Evolutionary conservation across 179 eudicot genomes (phyloP).

Genomic region (Amaranthus tricolor): DNA sequence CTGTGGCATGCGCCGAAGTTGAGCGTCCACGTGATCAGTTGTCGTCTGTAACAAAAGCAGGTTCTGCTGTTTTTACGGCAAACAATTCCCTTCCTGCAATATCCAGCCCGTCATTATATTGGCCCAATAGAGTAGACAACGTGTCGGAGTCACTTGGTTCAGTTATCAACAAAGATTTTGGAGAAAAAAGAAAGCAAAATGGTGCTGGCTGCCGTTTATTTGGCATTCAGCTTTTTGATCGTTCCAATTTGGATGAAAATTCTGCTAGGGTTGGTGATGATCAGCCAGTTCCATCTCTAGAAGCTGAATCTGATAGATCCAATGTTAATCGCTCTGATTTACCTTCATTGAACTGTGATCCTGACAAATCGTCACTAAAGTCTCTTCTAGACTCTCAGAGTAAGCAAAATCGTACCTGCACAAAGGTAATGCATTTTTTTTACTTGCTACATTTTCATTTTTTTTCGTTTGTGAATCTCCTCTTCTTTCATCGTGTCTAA

Average conservation of each 20-base stretch:
- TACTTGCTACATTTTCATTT: not conserved
- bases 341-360: conserved; percentile 65
- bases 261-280: conserved; percentile 39
- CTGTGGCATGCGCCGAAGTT: conserved; percentile 44
- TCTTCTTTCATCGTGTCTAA: not conserved
- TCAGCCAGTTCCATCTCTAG: conserved; percentile 47
- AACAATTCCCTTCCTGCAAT: conserved; percentile 38
- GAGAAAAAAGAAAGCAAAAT: conserved; percentile 53
- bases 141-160: conserved; percentile 51
- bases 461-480: not conserved
- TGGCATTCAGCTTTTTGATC: conserved; percentile 69
- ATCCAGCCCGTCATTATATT: conserved; percentile 45
- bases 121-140: conserved; percentile 49
- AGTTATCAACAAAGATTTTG: conserved; percentile 38
- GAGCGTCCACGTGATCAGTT: conserved; percentile 54
- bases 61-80: conserved; percentile 39
- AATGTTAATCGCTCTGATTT: conserved; percentile 48
- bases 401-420: conserved; percentile 84
- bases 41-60: conserved; percentile 41
- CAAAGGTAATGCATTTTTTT: conserved; percentile 53
- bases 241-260: conserved; percentile 40
- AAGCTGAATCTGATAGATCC: conserved; percentile 56
- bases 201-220: conserved; percentile 70
- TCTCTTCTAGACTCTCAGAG: conserved; percentile 55
- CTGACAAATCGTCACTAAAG: conserved; percentile 63